Base-by-base conservation (phyloP, 1,284 basidiomycete species). In the Cryptococcus sp. region DNA sequence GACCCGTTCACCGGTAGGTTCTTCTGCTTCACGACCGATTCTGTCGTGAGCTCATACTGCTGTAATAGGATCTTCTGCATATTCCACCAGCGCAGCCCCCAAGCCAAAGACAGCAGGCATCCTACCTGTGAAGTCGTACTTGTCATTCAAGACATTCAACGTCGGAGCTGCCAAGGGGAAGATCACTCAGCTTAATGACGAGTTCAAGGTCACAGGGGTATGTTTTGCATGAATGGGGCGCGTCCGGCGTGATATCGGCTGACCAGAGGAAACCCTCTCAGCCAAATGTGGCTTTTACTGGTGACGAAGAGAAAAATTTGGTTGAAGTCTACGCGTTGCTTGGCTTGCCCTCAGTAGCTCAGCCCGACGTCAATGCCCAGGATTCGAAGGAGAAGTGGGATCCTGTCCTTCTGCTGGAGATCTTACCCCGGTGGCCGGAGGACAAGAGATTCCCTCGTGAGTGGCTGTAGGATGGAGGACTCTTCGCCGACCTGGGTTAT, bases 61-160 rank as follows among this genome's bases (percentile, higher is more conserved):
- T 63, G 15, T 55, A 46, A 25, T 68, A 78, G 50, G 72, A 61
- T 50, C 66, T n/a, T 59, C 62, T 46, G 67, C 73, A 23, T 67
- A 73, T 63, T 65, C 69, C 6, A 63, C 66, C 17, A 56, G 69
- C 59, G 40, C 74, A 55, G 16, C 72, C 52, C 52, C 65, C 16
- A 23, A 54, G n/a, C 16, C 71, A 23, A 61, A 65, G 2, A 55
- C 66, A 85, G 65, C 66, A 42, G 66, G 64, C 7, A 61, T 78
- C 30, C 61, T 79, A 5, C 78, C 80, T 0, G 75, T 79, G 45
- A 74, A 75, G 61, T 67, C 82, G 40, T 82, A 82, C 47, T 82
- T 93, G 30, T 81, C 83, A 1, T 96, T 97, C 82, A 89, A 88
- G 64, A 88, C 91, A 80, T 90, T 88, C 16, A 97, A 95, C 74